phyloP scores from a whole-genome alignment of 129 eudicot genomes.

The Flaveria bidentis region DNA sequence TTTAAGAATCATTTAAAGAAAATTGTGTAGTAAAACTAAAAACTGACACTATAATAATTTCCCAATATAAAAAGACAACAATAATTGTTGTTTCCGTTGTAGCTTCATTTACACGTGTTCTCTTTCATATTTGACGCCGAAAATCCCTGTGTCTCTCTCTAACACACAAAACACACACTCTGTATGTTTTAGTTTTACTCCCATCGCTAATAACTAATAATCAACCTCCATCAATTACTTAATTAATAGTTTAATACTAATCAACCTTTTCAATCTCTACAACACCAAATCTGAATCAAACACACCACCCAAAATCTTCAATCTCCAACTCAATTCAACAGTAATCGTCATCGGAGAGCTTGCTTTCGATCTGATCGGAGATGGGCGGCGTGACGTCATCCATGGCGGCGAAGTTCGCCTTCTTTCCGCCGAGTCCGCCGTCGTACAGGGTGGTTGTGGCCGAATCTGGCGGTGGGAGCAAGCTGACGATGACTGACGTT shows the following conservation, averaged over 20 bases:
- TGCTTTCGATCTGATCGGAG: slow-evolving; percentile 13
- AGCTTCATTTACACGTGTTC: slow-evolving; percentile 57
- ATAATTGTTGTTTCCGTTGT: not conserved
- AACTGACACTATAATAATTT: too few relatives aligned
- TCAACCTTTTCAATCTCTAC: too few relatives aligned
- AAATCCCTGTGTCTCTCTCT: slow-evolving; percentile 45
- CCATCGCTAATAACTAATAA: slow-evolving; percentile 3
- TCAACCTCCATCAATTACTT: slow-evolving; percentile 9
- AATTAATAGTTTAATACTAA: too few relatives aligned
- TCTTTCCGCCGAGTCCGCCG: slow-evolving; percentile 91
- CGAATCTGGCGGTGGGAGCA: slow-evolving; percentile 39
- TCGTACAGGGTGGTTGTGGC: slow-evolving; percentile 63
- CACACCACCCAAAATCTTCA: not conserved
- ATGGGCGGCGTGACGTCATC: slow-evolving; percentile 94
- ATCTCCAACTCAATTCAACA: not conserved
- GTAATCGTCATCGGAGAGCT: not conserved
- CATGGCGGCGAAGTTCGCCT: slow-evolving; percentile 90
- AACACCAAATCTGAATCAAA: too few relatives aligned
- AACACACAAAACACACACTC: slow-evolving; percentile 30
- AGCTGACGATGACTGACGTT: slow-evolving; percentile 69
- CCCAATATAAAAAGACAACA: too few relatives aligned
- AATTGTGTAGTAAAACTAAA: too few relatives aligned
- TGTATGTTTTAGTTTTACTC: not conserved
- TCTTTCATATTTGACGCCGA: slow-evolving; percentile 65
- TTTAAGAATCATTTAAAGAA: too few relatives aligned